Evolutionary conservation across 352 stramenopile species (phyloP).

Genomic region (Phytophthora niederhauseri): DNA sequence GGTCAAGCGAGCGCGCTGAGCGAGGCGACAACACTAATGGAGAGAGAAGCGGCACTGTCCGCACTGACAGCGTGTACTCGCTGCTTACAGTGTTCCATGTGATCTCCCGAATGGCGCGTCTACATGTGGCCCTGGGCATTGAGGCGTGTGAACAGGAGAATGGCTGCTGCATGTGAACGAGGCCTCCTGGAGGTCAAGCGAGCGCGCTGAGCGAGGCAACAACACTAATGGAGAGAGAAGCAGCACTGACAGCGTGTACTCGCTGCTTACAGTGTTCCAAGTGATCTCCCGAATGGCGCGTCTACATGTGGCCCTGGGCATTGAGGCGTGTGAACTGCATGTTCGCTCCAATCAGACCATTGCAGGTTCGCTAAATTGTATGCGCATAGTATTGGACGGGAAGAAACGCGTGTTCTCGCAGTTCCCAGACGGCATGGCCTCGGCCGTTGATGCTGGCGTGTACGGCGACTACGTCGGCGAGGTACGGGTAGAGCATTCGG

Average conservation of each 20-base stretch:
- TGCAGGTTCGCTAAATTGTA: slow-evolving; percentile 18
- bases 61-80: neutral
- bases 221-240: too few species aligned
- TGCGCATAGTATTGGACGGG: slow-evolving; percentile 49
- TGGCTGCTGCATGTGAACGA: too few species aligned
- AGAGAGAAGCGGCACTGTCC: neutral
- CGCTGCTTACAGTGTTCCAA: slow-evolving; percentile 37
- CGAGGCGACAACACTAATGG: too few species aligned
- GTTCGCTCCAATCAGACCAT: slow-evolving; percentile 31
- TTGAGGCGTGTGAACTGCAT: slow-evolving; percentile 34
- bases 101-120: slow-evolving; percentile 38
- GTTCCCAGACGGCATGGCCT: slow-evolving; percentile 45
- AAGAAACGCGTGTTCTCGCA: slow-evolving; percentile 53
- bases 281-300: slow-evolving; percentile 41
- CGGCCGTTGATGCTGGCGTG: slow-evolving; percentile 12
- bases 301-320: slow-evolving; percentile 33
- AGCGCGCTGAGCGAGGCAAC: too few species aligned
- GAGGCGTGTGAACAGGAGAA: slow-evolving; percentile 29
- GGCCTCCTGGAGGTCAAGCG: slow-evolving; percentile 34
- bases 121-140: slow-evolving; percentile 37
- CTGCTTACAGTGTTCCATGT: slow-evolving; percentile 39
- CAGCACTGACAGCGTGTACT: neutral
- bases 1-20: slow-evolving; percentile 17
- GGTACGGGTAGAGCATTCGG: slow-evolving; percentile 37
- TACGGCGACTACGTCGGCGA: slow-evolving; percentile 56